These are phyloP conservation scores for Fusarium praegraminearum DNA, from an alignment of 2,329 filamentous ascomycete genomes.

Conservation along the genomic window DNA sequence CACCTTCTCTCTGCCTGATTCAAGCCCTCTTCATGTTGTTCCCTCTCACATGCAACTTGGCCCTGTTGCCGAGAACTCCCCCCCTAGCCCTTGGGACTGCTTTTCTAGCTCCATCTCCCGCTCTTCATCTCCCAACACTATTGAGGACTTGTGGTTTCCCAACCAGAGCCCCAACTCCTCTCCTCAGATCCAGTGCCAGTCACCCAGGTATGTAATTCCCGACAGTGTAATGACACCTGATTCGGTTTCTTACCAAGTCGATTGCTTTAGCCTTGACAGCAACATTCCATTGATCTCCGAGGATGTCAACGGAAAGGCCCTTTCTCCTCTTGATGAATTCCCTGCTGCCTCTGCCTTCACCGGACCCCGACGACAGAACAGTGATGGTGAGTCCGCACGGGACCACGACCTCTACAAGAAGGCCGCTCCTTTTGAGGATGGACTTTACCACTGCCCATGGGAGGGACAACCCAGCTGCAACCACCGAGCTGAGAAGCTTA, in stretches of 20 bases:
- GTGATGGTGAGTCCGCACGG: slow-evolving; percentile 68
- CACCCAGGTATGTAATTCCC: slow-evolving; percentile 63
- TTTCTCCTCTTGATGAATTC: slow-evolving; percentile 49
- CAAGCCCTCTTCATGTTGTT: slow-evolving; percentile 65
- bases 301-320: slow-evolving; percentile 41
- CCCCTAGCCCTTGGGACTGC: slow-evolving; percentile 64
- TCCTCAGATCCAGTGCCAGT: slow-evolving; percentile 62
- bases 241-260: slow-evolving; percentile 42
- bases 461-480: slow-evolving; percentile 78
- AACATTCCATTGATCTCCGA: slow-evolving; percentile 50
- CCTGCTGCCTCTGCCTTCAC: slow-evolving; percentile 54
- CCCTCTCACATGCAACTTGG: slow-evolving; percentile 67
- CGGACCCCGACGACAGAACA: slow-evolving; percentile 60
- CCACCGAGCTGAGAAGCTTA: slow-evolving; percentile 94
- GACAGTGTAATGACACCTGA: slow-evolving; percentile 4
- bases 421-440: slow-evolving; percentile 73
- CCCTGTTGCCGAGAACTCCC: slow-evolving; percentile 64
- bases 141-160: slow-evolving; percentile 62
- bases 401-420: slow-evolving; percentile 80
- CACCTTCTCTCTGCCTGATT: slow-evolving; percentile 58
- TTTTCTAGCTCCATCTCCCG: slow-evolving; percentile 66
- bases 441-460: slow-evolving; percentile 94
- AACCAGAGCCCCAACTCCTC: slow-evolving; percentile 59
- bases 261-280: slow-evolving; percentile 48
- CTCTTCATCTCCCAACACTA: slow-evolving; percentile 62